A percentile compares a stretch with the other conserved stretches of the same genome.
phyloP scores from a whole-genome alignment of 2,329 filamentous ascomycete species.

The Aspergillus oerlinghausenensis region DNA sequence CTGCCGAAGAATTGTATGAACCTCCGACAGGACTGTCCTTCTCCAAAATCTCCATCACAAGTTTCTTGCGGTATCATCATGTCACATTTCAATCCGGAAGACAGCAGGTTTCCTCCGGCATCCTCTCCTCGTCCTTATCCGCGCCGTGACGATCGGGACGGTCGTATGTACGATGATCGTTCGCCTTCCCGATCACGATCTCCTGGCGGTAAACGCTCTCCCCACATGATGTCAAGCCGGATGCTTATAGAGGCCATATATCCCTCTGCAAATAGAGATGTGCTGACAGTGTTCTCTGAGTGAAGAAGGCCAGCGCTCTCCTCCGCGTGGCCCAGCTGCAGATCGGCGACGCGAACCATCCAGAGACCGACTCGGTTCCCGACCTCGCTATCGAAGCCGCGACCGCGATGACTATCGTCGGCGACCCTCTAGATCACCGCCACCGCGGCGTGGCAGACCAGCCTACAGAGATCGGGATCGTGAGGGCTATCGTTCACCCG shows the following conservation, averaged over 20 bases:
- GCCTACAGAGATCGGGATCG: constrained; percentile 43
- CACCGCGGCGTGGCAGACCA: constrained; percentile 33
- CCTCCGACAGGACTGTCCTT: background rate
- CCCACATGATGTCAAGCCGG: constrained; percentile 40
- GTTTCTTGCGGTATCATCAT: constrained; percentile 18
- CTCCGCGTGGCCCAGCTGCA: constrained; percentile 33
- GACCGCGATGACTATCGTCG: constrained; percentile 34
- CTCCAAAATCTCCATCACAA: background rate
- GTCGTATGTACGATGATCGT: constrained; percentile 45
- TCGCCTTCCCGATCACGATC: constrained; percentile 39
- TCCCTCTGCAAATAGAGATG: constrained; percentile 16
- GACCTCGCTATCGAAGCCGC: constrained; percentile 28
- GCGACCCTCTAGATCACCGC: constrained; percentile 31
- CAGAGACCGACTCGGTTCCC: constrained; percentile 25
- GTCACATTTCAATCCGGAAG: constrained; percentile 25
- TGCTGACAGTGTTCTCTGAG: constrained; percentile 33
- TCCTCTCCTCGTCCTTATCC: constrained; percentile 21
- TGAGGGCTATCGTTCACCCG: constrained; percentile 43
- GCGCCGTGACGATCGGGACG: constrained; percentile 35
- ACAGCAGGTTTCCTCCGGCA: constrained; percentile 22
- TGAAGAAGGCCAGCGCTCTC: constrained; percentile 36
- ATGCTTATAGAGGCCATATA: constrained; percentile 7
- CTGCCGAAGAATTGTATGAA: constrained; percentile 8
- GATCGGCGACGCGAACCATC: constrained; percentile 35
- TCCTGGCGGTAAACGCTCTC: constrained; percentile 42